Conservation (phyloP, 495 filamentous ascomycete species). For the Hypoxylon perforatum region DNA sequence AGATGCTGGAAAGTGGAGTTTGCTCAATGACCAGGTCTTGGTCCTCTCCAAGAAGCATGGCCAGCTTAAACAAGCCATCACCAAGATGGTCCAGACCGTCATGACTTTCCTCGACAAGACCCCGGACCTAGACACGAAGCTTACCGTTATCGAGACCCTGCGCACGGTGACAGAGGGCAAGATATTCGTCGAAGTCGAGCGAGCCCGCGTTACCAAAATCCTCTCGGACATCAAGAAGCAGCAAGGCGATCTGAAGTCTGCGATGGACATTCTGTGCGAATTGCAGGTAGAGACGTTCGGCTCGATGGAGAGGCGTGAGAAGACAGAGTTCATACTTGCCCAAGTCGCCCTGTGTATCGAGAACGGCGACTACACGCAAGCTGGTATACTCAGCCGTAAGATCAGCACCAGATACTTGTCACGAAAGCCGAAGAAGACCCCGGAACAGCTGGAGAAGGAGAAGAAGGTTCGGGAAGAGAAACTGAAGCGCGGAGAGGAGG, state of each 20-base stretch:
- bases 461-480: conserved; percentile 84
- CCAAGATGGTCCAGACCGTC: conserved; percentile 97
- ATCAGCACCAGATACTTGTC: conserved; percentile 93
- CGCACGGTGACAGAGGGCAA: conserved; percentile 98
- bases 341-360: conserved; percentile 96
- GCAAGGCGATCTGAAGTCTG: conserved; percentile 89
- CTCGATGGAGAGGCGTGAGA: conserved; percentile 95
- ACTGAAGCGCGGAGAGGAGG: conserved; percentile 79
- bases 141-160: conserved; percentile 92
- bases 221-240: conserved; percentile 96
- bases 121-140: conserved; percentile 83
- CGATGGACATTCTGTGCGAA: conserved; percentile 93
- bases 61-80: conserved; percentile 98
- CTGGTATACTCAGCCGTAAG: conserved; percentile 92
- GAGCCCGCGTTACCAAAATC: conserved; percentile 92
- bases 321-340: conserved; percentile 97
- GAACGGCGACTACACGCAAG: conserved; percentile 94
- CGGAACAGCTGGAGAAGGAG: conserved; percentile 88
- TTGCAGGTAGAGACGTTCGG: conserved; percentile 99
- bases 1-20: conserved; percentile 87
- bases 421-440: conserved; percentile 87
- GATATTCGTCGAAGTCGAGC: conserved; percentile 99
- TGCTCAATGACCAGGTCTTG: conserved; percentile 95
- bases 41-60: conserved; percentile 99
- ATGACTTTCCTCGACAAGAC: conserved; percentile 88